A percentile compares a stretch with the other conserved stretches of the same genome.
Evolutionary conservation across 805 yeast species (phyloP).

Genomic region (Ogataea saltuana): DNA sequence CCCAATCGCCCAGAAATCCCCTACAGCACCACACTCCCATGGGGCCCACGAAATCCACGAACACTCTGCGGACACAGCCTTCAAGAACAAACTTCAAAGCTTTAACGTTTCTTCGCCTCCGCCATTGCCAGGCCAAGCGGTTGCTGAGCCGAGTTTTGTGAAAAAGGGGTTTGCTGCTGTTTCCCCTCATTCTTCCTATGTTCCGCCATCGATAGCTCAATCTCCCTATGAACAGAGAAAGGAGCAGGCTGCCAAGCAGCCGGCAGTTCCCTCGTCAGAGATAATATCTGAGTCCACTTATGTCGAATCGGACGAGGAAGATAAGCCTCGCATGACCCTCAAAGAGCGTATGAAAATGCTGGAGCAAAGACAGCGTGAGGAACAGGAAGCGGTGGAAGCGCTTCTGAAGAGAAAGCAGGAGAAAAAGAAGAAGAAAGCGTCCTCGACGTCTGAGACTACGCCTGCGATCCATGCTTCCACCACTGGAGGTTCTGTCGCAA

Average conservation of each 20-base stretch:
- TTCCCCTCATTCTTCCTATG: slow-evolving; percentile 59
- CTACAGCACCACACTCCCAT: not conserved
- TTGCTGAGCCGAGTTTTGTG: slow-evolving; percentile 43
- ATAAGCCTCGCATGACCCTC: slow-evolving; percentile 74
- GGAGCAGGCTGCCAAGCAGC: not conserved
- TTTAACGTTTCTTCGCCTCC: slow-evolving; percentile 49
- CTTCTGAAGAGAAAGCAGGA: slow-evolving; percentile 53
- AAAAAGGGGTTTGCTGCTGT: slow-evolving; percentile 57
- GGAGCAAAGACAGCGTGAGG: slow-evolving; percentile 79
- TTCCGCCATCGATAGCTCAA: slow-evolving; percentile 43
- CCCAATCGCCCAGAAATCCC: not conserved
- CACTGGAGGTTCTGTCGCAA: slow-evolving; percentile 3
- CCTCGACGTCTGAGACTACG: not conserved
- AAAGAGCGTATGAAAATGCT: slow-evolving; percentile 84
- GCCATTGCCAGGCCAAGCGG: slow-evolving; percentile 36
- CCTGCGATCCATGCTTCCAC: not conserved
- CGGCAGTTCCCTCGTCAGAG: slow-evolving; percentile 21
- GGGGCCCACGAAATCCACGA: too few species aligned
- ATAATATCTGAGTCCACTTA: slow-evolving; percentile 28
- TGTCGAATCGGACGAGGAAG: slow-evolving; percentile 45
- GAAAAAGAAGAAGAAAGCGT: slow-evolving; percentile 41
- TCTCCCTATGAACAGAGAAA: slow-evolving; percentile 27
- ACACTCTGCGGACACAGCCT: slow-evolving; percentile 27
- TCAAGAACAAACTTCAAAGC: slow-evolving; percentile 50
- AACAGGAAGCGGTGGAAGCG: slow-evolving; percentile 66